Base-by-base conservation (phyloP, 2,329 filamentous ascomycete species). In the Colletotrichum navitas region DNA sequence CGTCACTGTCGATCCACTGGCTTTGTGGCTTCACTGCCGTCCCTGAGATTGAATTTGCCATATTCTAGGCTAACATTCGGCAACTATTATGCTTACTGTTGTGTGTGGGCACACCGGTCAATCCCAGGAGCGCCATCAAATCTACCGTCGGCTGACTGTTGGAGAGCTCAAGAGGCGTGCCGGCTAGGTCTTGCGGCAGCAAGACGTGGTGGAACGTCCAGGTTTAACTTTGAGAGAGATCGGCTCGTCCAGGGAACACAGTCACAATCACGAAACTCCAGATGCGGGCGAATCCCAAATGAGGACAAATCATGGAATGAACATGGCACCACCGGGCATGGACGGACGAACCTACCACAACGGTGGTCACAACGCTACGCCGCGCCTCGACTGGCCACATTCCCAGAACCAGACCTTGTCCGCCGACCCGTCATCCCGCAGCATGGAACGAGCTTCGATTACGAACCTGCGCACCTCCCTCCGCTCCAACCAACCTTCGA, bases 281-380 rank as follows among this genome's bases (percentile, higher is more conserved):
- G 62, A 72, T 72, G 70, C 66, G 67, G 70, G 70, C 61, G 34
- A 36, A 54, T 26, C 60, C 61, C 77, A 77, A 74, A 81, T 81
- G 80, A 79, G 79, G 79, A 80, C 77, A 74, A 81, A 81, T 78
- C 80, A 81, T 83, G 82, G 81, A 79, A 83, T 85, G 82, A 85
- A 80, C 78, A 81, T 83, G 78, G 78, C 81, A 74, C 81, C 83
- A 73, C 79, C 80, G 75, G 82, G 81, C 75, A 86, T 86, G 84
- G 84, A 86, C 76, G 82, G 80, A 78, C 81, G 79, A 75, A 77
- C 79, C 73, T 76, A 76, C 72, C 80, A 80, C 75, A 79, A 80
- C 77, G 79, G 79, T 74, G 78, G 80, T 74, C 81, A 78, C 76
- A 79, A 81, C 74, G 75, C 79, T 74, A 79, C 78, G 76, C 77